A percentile compares a stretch with the other conserved stretches of the same genome.
Conservation (phyloP, 176 grass and related monocot species). For the Phoenix roebelenii region DNA sequence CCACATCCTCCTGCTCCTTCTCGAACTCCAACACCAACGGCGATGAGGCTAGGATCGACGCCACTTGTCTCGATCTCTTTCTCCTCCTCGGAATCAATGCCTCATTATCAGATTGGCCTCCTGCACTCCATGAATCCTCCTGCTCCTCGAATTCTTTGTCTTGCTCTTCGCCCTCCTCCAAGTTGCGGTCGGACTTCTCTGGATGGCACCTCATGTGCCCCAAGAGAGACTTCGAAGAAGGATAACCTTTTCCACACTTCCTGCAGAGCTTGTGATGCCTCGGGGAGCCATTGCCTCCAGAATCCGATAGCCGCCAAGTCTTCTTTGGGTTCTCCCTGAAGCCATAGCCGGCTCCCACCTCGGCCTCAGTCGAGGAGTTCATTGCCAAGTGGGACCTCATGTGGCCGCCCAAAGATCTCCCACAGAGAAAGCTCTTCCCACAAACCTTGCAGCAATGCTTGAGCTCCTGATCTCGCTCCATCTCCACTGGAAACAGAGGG, state of each 20-base stretch:
- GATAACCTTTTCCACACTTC: too few species aligned
- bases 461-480: slow-evolving; percentile 2
- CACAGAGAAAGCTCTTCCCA: slow-evolving; percentile 42
- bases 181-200: too few species aligned
- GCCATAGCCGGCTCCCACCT: not conserved
- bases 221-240: too few species aligned
- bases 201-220: too few species aligned
- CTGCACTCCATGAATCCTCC: not conserved
- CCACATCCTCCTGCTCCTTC: slow-evolving; percentile 5
- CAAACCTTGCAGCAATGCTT: slow-evolving; percentile 51
- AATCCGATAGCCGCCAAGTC: not conserved
- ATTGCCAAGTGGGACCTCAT: too few species aligned
- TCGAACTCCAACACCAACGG: not conserved
- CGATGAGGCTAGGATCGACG: not conserved
- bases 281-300: not conserved
- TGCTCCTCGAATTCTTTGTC: not conserved
- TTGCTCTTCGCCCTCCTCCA: not conserved
- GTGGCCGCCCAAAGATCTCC: slow-evolving; percentile 17
- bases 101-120: not conserved
- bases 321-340: slow-evolving; percentile 7
- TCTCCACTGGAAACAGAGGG: not conserved
- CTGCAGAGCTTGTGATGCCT: too few species aligned
- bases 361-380: too few species aligned
- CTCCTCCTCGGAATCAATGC: not conserved
- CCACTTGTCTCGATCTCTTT: slow-evolving; percentile 10